phyloP scores from a whole-genome alignment of 2,329 filamentous ascomycete genomes.

The Fusarium continuum region DNA sequence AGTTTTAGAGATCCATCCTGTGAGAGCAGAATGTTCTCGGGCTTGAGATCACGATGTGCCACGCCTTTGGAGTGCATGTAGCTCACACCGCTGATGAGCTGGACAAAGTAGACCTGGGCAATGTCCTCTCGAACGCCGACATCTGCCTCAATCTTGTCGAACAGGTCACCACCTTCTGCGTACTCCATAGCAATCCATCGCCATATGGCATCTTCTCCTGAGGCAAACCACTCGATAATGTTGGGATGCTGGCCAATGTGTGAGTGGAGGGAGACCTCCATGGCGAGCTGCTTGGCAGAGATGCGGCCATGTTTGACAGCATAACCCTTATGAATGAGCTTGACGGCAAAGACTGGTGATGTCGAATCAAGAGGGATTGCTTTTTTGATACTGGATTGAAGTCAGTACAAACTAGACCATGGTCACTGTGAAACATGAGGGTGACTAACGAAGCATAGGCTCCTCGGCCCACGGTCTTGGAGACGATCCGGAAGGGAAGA shows the following conservation, averaged over 20 bases:
- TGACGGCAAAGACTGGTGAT: constrained; percentile 90
- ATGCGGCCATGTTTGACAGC: constrained; percentile 89
- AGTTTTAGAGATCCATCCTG: constrained; percentile 88
- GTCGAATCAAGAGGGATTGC: constrained; percentile 76
- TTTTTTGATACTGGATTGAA: constrained; percentile 80
- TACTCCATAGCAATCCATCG: constrained; percentile 99
- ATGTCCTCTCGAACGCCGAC: constrained; percentile 94
- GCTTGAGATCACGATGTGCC: constrained; percentile 90
- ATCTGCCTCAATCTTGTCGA: constrained; percentile 99
- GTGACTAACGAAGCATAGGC: constrained; percentile 89
- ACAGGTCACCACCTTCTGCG: constrained; percentile 93
- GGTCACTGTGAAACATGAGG: constrained; percentile 7
- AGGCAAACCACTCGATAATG: constrained; percentile 91
- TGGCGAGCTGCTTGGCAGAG: constrained; percentile 85
- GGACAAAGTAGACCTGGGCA: constrained; percentile 94
- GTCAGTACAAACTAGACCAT: constrained; percentile 13
- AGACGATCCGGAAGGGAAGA: constrained; percentile 92
- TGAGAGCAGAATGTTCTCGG: constrained; percentile 93
- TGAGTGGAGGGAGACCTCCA: constrained; percentile 91
- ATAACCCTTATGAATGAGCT: constrained; percentile 98
- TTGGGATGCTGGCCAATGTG: constrained; percentile 91
- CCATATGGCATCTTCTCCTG: constrained; percentile 86
- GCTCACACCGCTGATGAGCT: constrained; percentile 87
- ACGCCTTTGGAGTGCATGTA: constrained; percentile 98
- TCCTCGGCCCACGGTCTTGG: constrained; percentile 94